Percentiles rank a stretch among this genome's conserved stretches.
Conservation (phyloP, 305 asterid genomes). For the Striga hermonthica region DNA sequence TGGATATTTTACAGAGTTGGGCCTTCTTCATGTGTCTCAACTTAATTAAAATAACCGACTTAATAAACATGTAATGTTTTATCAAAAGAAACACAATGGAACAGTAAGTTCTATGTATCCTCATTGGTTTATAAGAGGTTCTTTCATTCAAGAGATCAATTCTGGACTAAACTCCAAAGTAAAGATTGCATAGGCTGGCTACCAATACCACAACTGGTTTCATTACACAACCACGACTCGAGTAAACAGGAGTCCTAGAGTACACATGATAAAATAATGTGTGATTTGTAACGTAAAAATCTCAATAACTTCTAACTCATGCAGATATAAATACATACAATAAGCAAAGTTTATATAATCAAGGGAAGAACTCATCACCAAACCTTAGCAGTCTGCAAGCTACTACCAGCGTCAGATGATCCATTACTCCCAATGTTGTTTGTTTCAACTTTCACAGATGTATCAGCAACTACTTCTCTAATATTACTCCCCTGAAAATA, state of each 20-base stretch:
- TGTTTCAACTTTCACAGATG: conserved; percentile 39
- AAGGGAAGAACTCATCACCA: conserved; percentile 33
- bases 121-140: too few relatives aligned
- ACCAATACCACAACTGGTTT: too few relatives aligned
- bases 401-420: conserved; percentile 33
- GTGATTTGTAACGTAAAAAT: conserved; percentile 21
- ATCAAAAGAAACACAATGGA: too few relatives aligned
- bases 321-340: conserved; percentile 1
- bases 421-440: conserved; percentile 34
- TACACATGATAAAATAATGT: conserved; percentile 2
- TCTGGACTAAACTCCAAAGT: too few relatives aligned
- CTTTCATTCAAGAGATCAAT: too few relatives aligned
- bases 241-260: not conserved
- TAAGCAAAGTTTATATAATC: conserved; percentile 12
- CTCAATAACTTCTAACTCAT: conserved; percentile 16
- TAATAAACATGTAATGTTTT: too few relatives aligned
- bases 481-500: conserved; percentile 48
- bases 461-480: conserved; percentile 39
- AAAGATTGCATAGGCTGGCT: too few relatives aligned
- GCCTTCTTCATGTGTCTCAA: not conserved
- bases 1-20: not conserved
- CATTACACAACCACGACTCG: too few relatives aligned
- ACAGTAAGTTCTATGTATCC: too few relatives aligned
- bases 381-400: conserved; percentile 53
- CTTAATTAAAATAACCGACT: too few relatives aligned